Percentiles rank a stretch among this genome's conserved stretches.
phyloP scores from a whole-genome alignment of 2,329 filamentous ascomycete genomes.

The Colletotrichum aenigma region DNA sequence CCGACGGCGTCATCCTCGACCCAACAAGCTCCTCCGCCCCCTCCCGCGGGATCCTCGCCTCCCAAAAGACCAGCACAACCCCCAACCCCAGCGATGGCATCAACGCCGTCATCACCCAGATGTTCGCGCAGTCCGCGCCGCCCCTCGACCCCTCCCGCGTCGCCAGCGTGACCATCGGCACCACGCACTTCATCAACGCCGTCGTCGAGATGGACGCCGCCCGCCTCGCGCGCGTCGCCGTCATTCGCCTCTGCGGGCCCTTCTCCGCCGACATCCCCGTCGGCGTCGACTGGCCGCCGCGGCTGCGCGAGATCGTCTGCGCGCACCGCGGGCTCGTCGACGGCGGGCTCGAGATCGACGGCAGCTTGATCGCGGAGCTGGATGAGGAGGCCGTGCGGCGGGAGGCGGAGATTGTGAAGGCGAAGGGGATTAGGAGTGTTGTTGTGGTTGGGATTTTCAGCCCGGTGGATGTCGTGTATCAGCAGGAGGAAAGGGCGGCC shows the following conservation, averaged over 20 bases:
- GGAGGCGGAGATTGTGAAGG: slow-evolving; percentile 55
- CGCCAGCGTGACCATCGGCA: slow-evolving; percentile 57
- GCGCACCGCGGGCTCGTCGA: slow-evolving; percentile 48
- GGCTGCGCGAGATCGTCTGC: slow-evolving; percentile 50
- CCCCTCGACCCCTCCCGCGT: slow-evolving; percentile 38
- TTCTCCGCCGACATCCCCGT: slow-evolving; percentile 55
- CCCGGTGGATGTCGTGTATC: background rate
- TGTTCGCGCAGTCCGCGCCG: slow-evolving; percentile 37
- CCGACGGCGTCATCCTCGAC: slow-evolving; percentile 45
- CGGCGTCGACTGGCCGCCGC: slow-evolving; percentile 56
- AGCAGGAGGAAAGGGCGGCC: slow-evolving; percentile 44
- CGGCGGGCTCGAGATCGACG: slow-evolving; percentile 58
- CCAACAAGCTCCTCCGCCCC: slow-evolving; percentile 35
- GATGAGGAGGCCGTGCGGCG: slow-evolving; percentile 37
- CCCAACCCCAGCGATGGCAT: slow-evolving; percentile 51
- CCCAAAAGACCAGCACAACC: slow-evolving; percentile 48
- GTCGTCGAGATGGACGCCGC: slow-evolving; percentile 56
- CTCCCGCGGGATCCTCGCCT: slow-evolving; percentile 49
- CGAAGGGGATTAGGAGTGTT: background rate
- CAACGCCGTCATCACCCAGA: slow-evolving; percentile 41
- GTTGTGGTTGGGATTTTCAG: background rate
- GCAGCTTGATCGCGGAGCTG: slow-evolving; percentile 47
- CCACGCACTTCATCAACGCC: slow-evolving; percentile 64
- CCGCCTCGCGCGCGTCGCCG: slow-evolving; percentile 53
- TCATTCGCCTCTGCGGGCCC: slow-evolving; percentile 57